Conservation (phyloP, 495 filamentous ascomycete species). For the Talaromyces thailandensis region DNA sequence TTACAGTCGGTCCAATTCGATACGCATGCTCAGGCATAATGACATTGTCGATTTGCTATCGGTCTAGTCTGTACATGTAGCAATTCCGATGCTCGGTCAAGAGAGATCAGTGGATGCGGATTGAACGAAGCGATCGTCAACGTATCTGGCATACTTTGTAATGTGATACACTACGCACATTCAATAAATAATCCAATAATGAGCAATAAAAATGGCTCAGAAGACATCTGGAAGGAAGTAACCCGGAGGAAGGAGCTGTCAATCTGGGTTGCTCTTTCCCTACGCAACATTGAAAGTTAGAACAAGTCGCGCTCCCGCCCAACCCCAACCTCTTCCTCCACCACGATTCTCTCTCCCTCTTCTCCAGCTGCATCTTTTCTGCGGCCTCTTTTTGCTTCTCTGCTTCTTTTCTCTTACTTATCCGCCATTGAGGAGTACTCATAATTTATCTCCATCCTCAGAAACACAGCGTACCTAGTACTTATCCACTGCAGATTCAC, state of each 20-base stretch:
- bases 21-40: neutral
- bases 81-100: neutral
- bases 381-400: neutral
- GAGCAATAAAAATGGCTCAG: neutral
- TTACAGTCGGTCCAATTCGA: neutral
- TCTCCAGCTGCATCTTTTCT: neutral
- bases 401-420: neutral
- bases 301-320: too few relatives aligned
- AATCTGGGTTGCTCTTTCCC: neutral
- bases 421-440: neutral
- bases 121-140: neutral
- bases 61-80: neutral
- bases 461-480: neutral
- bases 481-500: neutral
- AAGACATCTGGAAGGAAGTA: neutral
- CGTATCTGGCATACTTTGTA: neutral
- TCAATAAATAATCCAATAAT: neutral
- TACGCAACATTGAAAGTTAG: too few relatives aligned
- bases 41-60: neutral
- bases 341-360: neutral
- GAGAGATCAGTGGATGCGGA: neutral
- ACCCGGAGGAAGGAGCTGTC: neutral
- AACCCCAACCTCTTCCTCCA: neutral
- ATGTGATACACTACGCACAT: neutral
- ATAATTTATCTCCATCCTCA: neutral